phyloP scores from a whole-genome alignment of 164 flowering plant genomes.

The Akebia trifoliata region DNA sequence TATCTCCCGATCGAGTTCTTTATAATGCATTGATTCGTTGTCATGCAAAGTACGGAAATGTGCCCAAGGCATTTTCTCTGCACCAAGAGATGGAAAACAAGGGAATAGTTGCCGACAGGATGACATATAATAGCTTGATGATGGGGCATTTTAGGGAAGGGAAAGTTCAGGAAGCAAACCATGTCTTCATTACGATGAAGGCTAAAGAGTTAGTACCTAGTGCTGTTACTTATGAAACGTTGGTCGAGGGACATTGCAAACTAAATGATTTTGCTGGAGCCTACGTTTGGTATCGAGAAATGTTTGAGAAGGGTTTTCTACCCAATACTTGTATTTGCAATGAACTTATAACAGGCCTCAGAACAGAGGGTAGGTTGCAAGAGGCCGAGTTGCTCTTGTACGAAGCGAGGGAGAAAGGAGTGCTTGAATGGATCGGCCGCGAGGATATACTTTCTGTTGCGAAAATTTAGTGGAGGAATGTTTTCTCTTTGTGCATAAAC shows the following conservation, averaged over 20 bases:
- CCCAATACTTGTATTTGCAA: slow-evolving; percentile 26
- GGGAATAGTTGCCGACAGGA: slow-evolving; percentile 41
- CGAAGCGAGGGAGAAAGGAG: slow-evolving; percentile 41
- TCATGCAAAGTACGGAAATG: slow-evolving; percentile 42
- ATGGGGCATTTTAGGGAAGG: slow-evolving; percentile 41
- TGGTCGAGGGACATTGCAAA: slow-evolving; percentile 52
- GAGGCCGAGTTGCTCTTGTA: slow-evolving; percentile 43
- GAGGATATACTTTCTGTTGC: slow-evolving; percentile 17
- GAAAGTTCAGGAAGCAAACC: slow-evolving; percentile 34
- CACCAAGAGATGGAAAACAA: slow-evolving; percentile 38
- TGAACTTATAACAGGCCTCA: slow-evolving; percentile 49
- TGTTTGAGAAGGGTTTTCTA: slow-evolving; percentile 43
- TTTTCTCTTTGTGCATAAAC: neutral
- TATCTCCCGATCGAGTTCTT: slow-evolving; percentile 44
- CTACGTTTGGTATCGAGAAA: slow-evolving; percentile 55
- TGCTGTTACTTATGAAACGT: slow-evolving; percentile 42
- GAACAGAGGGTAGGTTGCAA: slow-evolving; percentile 36
- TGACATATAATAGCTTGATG: slow-evolving; percentile 58
- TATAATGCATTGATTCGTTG: slow-evolving; percentile 53
- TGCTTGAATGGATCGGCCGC: slow-evolving; percentile 16
- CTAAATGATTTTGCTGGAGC: slow-evolving; percentile 43
- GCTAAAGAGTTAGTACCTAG: slow-evolving; percentile 38
- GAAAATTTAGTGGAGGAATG: slow-evolving; percentile 1
- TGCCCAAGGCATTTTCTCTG: slow-evolving; percentile 42
- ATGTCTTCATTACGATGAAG: slow-evolving; percentile 50